Percentiles rank a stretch among this genome's conserved stretches.
These are phyloP conservation scores for Gentiana macrophylla DNA, from an alignment of 257 asterid genomes.

Conservation along the genomic window DNA sequence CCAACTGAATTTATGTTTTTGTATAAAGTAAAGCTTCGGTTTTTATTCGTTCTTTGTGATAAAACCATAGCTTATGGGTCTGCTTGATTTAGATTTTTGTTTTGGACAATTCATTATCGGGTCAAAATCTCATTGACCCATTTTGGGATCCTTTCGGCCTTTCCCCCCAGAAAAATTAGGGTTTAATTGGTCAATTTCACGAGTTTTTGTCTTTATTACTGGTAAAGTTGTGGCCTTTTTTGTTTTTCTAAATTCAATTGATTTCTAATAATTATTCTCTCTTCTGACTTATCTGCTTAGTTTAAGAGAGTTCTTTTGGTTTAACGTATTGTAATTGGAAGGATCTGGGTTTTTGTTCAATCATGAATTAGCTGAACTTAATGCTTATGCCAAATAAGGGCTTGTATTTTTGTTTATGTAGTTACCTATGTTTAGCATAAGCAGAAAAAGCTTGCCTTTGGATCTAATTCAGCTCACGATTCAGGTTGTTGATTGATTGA, in stretches of 20 bases:
- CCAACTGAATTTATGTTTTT: not conserved
- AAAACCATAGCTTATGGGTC: not conserved
- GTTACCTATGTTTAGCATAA: no score
- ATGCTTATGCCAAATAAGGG: no score
- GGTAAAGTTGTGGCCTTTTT: not conserved
- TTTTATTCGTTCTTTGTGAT: conserved; percentile 3
- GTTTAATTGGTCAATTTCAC: conserved; percentile 1
- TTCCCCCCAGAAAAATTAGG: conserved; percentile 5
- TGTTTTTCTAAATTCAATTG: conserved; percentile 4
- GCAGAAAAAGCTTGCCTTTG: not conserved
- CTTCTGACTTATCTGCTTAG: conserved; percentile 1
- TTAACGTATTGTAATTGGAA: conserved; percentile 6
- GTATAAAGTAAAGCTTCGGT: not conserved
- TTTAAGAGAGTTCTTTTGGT: not conserved
- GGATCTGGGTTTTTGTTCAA: conserved; percentile 1
- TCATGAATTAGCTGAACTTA: no score
- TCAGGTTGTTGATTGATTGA: conserved; percentile 5
- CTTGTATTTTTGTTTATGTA: no score
- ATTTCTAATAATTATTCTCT: not conserved
- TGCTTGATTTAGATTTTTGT: conserved; percentile 6
- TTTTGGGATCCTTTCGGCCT: not conserved
- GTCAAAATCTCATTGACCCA: conserved; percentile 11
- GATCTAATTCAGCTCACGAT: conserved; percentile 11
- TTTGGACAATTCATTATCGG: conserved; percentile 8
- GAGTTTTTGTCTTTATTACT: not conserved